phyloP scores from a whole-genome alignment of 139 green algal species.

The Tetradesmus obliquus region DNA sequence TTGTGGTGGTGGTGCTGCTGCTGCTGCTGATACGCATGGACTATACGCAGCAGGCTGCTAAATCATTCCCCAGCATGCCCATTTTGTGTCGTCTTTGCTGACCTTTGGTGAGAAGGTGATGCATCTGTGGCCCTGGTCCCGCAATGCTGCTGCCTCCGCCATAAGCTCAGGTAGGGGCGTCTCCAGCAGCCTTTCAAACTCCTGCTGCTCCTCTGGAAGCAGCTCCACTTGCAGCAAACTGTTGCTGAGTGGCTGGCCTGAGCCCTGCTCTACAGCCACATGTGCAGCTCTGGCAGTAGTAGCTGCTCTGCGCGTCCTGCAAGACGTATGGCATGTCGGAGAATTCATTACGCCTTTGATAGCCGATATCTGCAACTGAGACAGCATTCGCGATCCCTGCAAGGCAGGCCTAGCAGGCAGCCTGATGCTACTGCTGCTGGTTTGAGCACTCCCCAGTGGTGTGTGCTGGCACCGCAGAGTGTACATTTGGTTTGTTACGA shows the following conservation, averaged over 20 bases:
- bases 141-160: constrained; percentile 14
- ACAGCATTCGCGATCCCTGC: neutral
- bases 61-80: too few relatives aligned
- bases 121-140: constrained; percentile 29
- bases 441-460: neutral
- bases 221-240: neutral
- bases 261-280: neutral
- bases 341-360: neutral
- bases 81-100: too few relatives aligned
- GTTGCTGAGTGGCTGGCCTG: neutral
- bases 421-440: neutral
- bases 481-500: neutral
- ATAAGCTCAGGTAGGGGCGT: constrained; percentile 30
- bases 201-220: neutral
- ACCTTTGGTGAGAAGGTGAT: constrained; percentile 92
- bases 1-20: neutral
- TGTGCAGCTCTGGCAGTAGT: neutral
- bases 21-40: neutral
- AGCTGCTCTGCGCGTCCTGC: neutral
- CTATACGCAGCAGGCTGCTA: too few relatives aligned
- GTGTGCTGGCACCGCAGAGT: neutral
- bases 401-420: neutral
- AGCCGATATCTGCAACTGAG: neutral
- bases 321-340: neutral
- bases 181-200: neutral